Evolutionary conservation across 192 early-diverging fungal genomes (phyloP), one percentile per base, ranked within the genome.

Genomic region (Backusella tuberculispora): DNA sequence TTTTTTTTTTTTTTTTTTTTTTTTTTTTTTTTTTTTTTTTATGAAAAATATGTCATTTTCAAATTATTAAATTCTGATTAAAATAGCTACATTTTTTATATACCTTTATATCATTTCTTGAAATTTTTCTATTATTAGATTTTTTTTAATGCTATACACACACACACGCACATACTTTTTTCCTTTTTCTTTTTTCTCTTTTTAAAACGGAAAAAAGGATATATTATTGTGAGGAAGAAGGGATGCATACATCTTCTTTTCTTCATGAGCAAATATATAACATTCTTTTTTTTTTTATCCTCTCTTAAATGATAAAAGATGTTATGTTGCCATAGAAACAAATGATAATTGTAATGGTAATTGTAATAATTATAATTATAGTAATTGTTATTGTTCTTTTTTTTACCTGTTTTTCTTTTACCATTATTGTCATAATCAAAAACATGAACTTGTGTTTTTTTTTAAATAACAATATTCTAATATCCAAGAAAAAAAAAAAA

Each of bases 11-110:
- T 7, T 1, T 53, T 17, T 53, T 53, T n/a, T 21, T 53, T 19
- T 19, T 17, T 53, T 21, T 19, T 21, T 53, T 24, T 53, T 9
- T 53, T 53, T 53, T 9, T 53, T 53, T 6, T 53, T 17, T 53
- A 21, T 53, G n/a, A 53, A 53, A 53, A 53, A 53, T 53, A 53
- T 53, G 50, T 53, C 50, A 53, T 53, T 53, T 53, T 6, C 9
- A 53, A 53, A 53, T 53, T 53, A 45, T 45, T 45, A 45, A 45
- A 45, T 45, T 45, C 44, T 45, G 21, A 53, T 53, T 53, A 53
- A 53, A 53, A 24, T 53, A 53, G 50, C 21, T 53, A 53, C 50
- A 53, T 53, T 21, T 53, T 53, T 53, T 21, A 53, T 19, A 53
- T 53, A n/a, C n/a, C n/a, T 53, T 53, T 6, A 6, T 53, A 3